phyloP scores from a whole-genome alignment of 192 early-diverging fungal genomes.

The Coemansia umbellata region DNA sequence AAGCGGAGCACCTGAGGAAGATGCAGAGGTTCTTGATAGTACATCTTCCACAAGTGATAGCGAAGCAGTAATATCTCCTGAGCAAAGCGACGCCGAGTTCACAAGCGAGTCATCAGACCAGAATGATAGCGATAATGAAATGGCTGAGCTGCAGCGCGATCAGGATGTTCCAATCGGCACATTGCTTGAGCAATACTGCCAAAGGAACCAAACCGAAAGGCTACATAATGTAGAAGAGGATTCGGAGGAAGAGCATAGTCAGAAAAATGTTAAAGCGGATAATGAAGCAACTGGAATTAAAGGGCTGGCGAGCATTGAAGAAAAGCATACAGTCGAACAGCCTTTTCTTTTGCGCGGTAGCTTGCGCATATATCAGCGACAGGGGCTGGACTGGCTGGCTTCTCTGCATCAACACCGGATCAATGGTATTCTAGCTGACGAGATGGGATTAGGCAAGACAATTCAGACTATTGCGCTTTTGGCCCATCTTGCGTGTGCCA shows the following conservation, averaged over 20 bases:
- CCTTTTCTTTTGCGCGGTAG: conserved; percentile 62
- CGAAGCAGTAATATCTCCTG: conserved; percentile 9
- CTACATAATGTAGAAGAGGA: neutral
- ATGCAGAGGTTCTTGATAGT: too few relatives aligned
- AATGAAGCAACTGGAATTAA: conserved; percentile 4
- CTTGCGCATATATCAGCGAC: conserved; percentile 85
- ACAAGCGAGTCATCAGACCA: conserved; percentile 13
- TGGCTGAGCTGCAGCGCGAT: conserved; percentile 56
- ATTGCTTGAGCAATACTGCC: conserved; percentile 54
- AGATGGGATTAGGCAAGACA: conserved; percentile 95
- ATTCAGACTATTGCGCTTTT: conserved; percentile 93
- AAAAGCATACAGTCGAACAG: conserved; percentile 17
- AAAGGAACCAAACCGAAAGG: conserved; percentile 33
- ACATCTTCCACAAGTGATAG: too few relatives aligned
- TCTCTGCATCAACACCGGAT: conserved; percentile 79
- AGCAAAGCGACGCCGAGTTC: conserved; percentile 15
- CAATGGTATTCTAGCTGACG: conserved; percentile 92
- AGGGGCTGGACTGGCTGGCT: conserved; percentile 88
- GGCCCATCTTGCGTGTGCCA: conserved; percentile 68
- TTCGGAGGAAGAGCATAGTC: neutral
- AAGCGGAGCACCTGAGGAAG: neutral
- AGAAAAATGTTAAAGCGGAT: neutral
- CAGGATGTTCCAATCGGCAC: conserved; percentile 61
- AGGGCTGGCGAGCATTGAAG: neutral
- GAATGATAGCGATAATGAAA: conserved; percentile 42